Base-by-base conservation (phyloP, 331 rosid species). In the Acacia concinna region DNA sequence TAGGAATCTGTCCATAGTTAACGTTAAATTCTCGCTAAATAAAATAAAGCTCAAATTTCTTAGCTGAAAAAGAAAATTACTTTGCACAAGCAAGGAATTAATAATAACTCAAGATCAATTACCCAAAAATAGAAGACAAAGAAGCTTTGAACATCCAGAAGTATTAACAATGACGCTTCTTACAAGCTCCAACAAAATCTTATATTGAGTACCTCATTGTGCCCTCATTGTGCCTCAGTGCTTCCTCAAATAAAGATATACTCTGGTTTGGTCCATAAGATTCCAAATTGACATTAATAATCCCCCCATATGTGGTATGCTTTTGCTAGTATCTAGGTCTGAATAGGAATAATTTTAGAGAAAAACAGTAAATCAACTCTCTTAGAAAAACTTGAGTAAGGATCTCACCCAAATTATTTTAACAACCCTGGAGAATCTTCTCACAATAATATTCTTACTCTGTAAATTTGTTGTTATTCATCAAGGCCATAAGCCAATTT, bases 161-260 rank as follows among this genome's bases (percentile, higher is more conserved):
- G 80, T 63, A 77, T 54, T 60, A 8, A 20, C 73, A 44, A 17
- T 38, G 17, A 62, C 52, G 44, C 21, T 32, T 67, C 68, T 81
- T 76, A 59, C 74, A 76, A 51, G 77, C 37, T 78, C 64, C 63
- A 79, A 80, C 11, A 20, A 56, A 73, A 77, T 43, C 70, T 68
- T 37, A 63, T 78, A 68, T 13, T 8, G 10, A 62, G 80, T 78
- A 94, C 98, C 98, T 88, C 90, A 73, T 94, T 94, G 76, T 86
- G 12, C 86, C 98, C 98, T 88, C 90, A 73, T 94, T 94, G 76
- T 86, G 12, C 86, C 85, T 86, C 76, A 92, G 80, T 47, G 98
- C 98, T 81, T 89, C 97, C 77, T 80, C 87, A 81, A 92, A 91
- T 81, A 94, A 78, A 62, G 84, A 67, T 62, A 87, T 72, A 78